Percentiles rank a stretch among this genome's conserved stretches.
These are phyloP conservation scores for Cystobasidiaceae sp. DNA, from an alignment of 1,284 basidiomycete genomes.

Conservation along the genomic window DNA sequence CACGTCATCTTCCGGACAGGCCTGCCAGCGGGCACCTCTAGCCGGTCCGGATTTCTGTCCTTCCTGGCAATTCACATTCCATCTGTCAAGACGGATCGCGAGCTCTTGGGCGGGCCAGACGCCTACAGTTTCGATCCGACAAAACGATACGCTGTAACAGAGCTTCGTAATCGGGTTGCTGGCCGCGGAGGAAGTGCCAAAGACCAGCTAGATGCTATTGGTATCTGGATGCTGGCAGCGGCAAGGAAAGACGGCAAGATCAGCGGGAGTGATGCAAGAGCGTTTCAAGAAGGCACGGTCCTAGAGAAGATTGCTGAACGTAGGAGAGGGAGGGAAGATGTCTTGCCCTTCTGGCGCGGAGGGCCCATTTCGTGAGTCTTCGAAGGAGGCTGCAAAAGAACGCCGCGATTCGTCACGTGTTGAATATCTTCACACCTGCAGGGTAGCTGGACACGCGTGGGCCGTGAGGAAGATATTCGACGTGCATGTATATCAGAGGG, in stretches of 20 bases:
- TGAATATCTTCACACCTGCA: too few relatives aligned
- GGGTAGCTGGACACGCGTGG: conserved; percentile 25
- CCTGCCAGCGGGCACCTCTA: too few relatives aligned
- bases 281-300: conserved; percentile 18
- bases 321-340: conserved; percentile 12
- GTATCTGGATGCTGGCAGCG: conserved; percentile 21
- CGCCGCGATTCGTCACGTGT: neutral
- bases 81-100: neutral
- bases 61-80: conserved; percentile 15
- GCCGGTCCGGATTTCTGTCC: neutral
- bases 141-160: neutral
- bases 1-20: conserved; percentile 16
- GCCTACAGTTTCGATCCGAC: neutral
- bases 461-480: conserved; percentile 16
- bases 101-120: conserved; percentile 26
- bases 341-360: conserved; percentile 25
- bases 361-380: conserved; percentile 20
- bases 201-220: conserved; percentile 12
- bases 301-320: conserved; percentile 16
- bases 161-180: neutral
- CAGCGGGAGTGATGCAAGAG: conserved; percentile 13
- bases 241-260: conserved; percentile 19
- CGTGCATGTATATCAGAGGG: conserved; percentile 25
- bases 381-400: neutral
- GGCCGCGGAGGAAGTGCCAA: neutral